These are phyloP conservation scores for Fusarium verrucosum DNA, from an alignment of 2,329 filamentous ascomycete genomes.

Conservation along the genomic window DNA sequence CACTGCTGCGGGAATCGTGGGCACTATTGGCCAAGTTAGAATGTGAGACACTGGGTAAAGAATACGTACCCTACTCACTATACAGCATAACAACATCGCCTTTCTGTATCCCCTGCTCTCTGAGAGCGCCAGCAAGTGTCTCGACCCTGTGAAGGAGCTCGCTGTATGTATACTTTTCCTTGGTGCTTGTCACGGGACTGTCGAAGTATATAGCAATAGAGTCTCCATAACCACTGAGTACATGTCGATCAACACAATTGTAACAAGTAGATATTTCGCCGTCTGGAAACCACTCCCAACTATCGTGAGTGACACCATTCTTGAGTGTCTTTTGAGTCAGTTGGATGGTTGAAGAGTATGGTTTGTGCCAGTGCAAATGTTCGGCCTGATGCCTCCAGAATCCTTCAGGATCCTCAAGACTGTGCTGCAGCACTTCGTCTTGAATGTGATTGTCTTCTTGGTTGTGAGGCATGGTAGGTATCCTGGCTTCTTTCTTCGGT, in stretches of 20 bases:
- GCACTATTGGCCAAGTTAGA: constrained; percentile 67
- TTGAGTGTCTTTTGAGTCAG: constrained; percentile 70
- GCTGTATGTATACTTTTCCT: constrained; percentile 77
- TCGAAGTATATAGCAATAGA: constrained; percentile 85
- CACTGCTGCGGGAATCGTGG: constrained; percentile 92
- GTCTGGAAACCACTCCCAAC: constrained; percentile 91
- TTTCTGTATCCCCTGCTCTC: constrained; percentile 81
- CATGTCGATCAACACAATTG: constrained; percentile 91
- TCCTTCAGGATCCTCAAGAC: constrained; percentile 72
- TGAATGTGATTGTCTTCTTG: constrained; percentile 50
- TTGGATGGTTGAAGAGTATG: constrained; percentile 70
- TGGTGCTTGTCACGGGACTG: constrained; percentile 80
- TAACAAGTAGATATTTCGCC: constrained; percentile 91
- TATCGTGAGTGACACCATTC: constrained; percentile 70
- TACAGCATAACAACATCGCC: constrained; percentile 92
- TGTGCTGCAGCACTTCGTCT: constrained; percentile 62
- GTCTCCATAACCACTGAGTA: constrained; percentile 79
- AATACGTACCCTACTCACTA: constrained; percentile 64
- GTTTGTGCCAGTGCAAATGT: constrained; percentile 82
- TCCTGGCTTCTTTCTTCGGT: not conserved
- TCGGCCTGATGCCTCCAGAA: constrained; percentile 83
- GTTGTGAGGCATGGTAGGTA: constrained; percentile 24
- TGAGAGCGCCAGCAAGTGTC: constrained; percentile 80
- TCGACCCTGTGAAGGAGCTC: constrained; percentile 83
- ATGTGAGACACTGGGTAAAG: not conserved